A percentile compares a stretch with the other conserved stretches of the same genome.
Conservation (phyloP, 768 basidiomycete genomes). For the Agaricus subrufescens region DNA sequence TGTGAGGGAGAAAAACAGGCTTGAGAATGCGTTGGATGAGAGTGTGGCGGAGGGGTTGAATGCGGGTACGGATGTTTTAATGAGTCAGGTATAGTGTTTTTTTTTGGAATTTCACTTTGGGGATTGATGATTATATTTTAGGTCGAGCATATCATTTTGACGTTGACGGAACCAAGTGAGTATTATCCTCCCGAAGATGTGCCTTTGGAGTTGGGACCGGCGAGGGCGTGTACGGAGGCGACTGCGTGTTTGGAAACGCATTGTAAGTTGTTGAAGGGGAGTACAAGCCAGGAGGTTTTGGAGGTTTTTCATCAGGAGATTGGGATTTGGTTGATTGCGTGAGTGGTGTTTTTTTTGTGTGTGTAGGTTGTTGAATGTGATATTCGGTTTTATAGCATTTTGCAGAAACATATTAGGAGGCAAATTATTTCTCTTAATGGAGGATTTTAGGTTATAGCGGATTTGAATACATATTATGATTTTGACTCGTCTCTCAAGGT, state of each 20-base stretch:
- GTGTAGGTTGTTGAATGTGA: no score
- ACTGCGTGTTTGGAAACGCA: slow-evolving; percentile 88
- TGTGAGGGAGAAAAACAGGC: slow-evolving; percentile 94
- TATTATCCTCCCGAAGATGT: slow-evolving; percentile 87
- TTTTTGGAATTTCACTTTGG: no score
- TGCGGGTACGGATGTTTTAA: slow-evolving; percentile 90
- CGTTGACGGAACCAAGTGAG: slow-evolving; percentile 76
- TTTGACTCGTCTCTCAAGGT: slow-evolving; percentile 89
- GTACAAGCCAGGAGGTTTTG: slow-evolving; percentile 91
- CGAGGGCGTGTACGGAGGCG: slow-evolving; percentile 83
- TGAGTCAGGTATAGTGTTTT: slow-evolving; percentile 70
- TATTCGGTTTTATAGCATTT: slow-evolving; percentile 48
- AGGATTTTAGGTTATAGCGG: slow-evolving; percentile 94
- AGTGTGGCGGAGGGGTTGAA: slow-evolving; percentile 92
- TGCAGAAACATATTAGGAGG: slow-evolving; percentile 95
- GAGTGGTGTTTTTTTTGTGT: background rate
- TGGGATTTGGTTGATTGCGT: slow-evolving; percentile 85
- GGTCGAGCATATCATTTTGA: slow-evolving; percentile 92
- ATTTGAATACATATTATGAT: slow-evolving; percentile 88
- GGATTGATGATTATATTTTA: slow-evolving; percentile 19
- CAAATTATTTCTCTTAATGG: slow-evolving; percentile 94
- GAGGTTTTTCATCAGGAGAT: slow-evolving; percentile 99
- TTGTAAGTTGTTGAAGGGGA: slow-evolving; percentile 87
- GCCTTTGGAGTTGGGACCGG: slow-evolving; percentile 78
- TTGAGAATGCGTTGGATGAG: slow-evolving; percentile 90